phyloP scores from a whole-genome alignment of 2,329 filamentous ascomycete species.

The Penicillium palitans region DNA sequence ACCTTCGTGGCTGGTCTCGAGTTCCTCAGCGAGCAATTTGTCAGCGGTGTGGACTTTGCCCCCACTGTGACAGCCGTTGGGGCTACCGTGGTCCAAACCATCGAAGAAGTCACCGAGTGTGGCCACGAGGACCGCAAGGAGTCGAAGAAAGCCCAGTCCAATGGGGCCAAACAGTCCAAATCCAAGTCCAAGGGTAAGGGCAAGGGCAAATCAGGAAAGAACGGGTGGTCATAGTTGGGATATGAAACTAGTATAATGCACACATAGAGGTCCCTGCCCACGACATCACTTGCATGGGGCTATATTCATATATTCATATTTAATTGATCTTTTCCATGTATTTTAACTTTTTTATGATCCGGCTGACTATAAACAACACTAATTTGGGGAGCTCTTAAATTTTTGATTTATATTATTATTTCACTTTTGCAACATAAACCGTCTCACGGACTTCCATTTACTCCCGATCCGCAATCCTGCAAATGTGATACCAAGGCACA shows the following conservation, averaged over 20 bases:
- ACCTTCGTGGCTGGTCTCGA: constrained; percentile 90
- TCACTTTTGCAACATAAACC: not conserved
- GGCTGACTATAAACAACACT: not conserved
- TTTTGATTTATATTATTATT: not conserved
- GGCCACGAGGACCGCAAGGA: constrained; percentile 18
- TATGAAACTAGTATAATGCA: not conserved
- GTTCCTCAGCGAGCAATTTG: constrained; percentile 78
- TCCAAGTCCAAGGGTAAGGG: constrained; percentile 13
- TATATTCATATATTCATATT: not conserved
- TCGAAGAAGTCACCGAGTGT: constrained; percentile 23
- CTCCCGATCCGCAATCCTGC: not conserved
- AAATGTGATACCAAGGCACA: not conserved
- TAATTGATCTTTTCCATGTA: constrained; percentile 1
- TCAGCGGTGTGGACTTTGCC: constrained; percentile 69
- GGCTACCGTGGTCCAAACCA: constrained; percentile 21
- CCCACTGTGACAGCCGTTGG: constrained; percentile 15
- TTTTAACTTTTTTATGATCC: not conserved
- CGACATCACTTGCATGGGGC: not conserved
- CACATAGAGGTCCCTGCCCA: not conserved
- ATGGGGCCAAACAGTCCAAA: constrained; percentile 1
- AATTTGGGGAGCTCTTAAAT: not conserved
- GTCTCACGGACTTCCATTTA: not conserved
- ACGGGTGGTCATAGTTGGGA: constrained; percentile 2
- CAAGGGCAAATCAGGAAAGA: constrained; percentile 9
- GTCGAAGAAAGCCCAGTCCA: constrained; percentile 2